Base-by-base conservation (phyloP, 2,329 filamentous ascomycete genomes). In the Pleoardoris graminearum region DNA sequence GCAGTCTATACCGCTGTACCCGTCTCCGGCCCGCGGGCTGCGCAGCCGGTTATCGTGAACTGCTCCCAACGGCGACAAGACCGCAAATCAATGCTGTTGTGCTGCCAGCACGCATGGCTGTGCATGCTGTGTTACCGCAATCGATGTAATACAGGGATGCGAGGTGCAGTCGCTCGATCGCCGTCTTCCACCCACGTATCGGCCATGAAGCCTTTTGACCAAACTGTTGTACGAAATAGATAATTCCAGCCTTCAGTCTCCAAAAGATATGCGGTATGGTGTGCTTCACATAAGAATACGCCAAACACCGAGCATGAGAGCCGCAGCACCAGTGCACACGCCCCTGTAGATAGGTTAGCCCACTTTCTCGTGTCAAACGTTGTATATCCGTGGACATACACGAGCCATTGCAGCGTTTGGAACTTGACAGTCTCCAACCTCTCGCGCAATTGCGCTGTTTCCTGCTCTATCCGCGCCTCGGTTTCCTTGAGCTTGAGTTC, bases 401-500 rank as follows among this genome's bases (percentile, higher is more conserved):
- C 97, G 62, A 99, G 79, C 94, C 94, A 99, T 80, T 99, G 94
- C 73, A 99, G 76, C 30, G 94, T 97, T 70, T 91, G 91, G 76
- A 97, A 97, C 81, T 99, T 99, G 74, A 99, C 94, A 62, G 91
- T 89, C 78, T 99, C 94, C 42, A 99, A 81, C 77, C 95, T 88
- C 79, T 97, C 94, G 61, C 91, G 81, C 69, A 99, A 74, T 27
- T 89, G 88, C 35, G 93, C 93, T 48, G 94, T 91, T 79, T 97
- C 94, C 77, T 97, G 93, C 79, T 99, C 94, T 67, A 99, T 97
- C 76, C 95, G 87, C 52, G 92, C 96, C 79, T 99, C 94, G 11
- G 94, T 97, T 82, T 99, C 94, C 79, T 96, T 97, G 68, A 99
- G 91, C 79, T 96, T 95, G 76, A 99, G 85, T 75, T 99, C 94